Base-by-base conservation (phyloP, 345 rosid species). In the Gossypium sturtianum region DNA sequence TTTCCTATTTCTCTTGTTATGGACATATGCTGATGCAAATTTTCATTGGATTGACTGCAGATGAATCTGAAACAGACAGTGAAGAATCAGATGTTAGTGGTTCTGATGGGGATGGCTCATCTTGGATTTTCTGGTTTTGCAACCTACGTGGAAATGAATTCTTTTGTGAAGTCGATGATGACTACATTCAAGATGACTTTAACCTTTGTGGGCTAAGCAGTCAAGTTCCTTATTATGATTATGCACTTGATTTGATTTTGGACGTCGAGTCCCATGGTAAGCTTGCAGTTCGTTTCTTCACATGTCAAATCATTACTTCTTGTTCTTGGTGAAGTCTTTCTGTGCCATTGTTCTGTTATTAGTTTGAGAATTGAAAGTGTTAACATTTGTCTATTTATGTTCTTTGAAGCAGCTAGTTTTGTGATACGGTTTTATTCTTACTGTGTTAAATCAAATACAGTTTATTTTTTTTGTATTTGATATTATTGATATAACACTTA, bases 151-250 rank as follows among this genome's bases (percentile, higher is more conserved):
- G 98, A 27, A 94, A 94, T 81, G 98, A 94, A 71, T 94, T 94
- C 85, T 95, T 95, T 77, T 95, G 98, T 73, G 99, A 93, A 86
- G 99, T 95, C 77, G 99, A 95, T 77, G 99, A 95, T 83, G 99
- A 95, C 76, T 95, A 95, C 78, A 89, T 95, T 44, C 99, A 95
- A 76, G 99, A 94, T 83, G 98, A 94, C 79, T 94, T 94, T 77
- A 94, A 92, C 85, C 89, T 94, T 64, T 92, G 97, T 58, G 98
- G 97, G 54, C 84, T 94, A 78, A 91, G 97, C 87, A 85, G 89
- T 81, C 98, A 94, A 94, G 93, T 94, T 78, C 98, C 98, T 2
- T 92, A 92, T 82, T 94, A 92, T 77, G 97, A 94, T 78, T 94
- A 92, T 73, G 98, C 98, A 51, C 95, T 94, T 80, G 98, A 94